phyloP scores from a whole-genome alignment of 1,284 basidiomycete genomes.

The Naganishia sp. region DNA sequence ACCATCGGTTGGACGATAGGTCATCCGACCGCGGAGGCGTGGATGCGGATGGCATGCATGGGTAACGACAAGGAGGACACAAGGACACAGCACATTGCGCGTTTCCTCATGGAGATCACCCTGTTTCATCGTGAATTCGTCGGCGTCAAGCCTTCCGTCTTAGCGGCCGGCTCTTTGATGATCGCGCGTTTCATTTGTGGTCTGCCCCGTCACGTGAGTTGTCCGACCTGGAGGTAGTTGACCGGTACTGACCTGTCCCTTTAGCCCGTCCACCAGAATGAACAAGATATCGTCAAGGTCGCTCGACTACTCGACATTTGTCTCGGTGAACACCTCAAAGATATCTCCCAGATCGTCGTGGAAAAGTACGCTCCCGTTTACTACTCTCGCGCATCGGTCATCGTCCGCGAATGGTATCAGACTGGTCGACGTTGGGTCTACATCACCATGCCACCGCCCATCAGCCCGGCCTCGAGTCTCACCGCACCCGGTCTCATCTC shows the following conservation, averaged over 20 bases:
- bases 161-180: conserved; percentile 83
- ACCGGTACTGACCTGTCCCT: conserved; percentile 3
- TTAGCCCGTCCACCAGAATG: conserved; percentile 65
- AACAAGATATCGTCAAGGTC: conserved; percentile 63
- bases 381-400: conserved; percentile 89
- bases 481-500: conserved; percentile 46
- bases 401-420: conserved; percentile 85
- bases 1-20: conserved; percentile 96
- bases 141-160: conserved; percentile 76
- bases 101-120: conserved; percentile 98
- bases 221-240: background rate
- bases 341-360: conserved; percentile 87
- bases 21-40: conserved; percentile 97
- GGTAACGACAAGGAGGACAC: conserved; percentile 71
- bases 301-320: conserved; percentile 82
- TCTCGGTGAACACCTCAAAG: conserved; percentile 79
- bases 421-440: conserved; percentile 56
- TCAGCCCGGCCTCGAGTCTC: conserved; percentile 41
- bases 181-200: conserved; percentile 84
- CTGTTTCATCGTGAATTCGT: conserved; percentile 96
- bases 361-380: conserved; percentile 97
- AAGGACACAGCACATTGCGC: conserved; percentile 88
- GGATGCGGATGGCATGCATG: conserved; percentile 70
- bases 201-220: conserved; percentile 68
- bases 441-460: conserved; percentile 43